phyloP scores from a whole-genome alignment of 176 grass and related monocot genomes.

The Phyllostachys edulis region DNA sequence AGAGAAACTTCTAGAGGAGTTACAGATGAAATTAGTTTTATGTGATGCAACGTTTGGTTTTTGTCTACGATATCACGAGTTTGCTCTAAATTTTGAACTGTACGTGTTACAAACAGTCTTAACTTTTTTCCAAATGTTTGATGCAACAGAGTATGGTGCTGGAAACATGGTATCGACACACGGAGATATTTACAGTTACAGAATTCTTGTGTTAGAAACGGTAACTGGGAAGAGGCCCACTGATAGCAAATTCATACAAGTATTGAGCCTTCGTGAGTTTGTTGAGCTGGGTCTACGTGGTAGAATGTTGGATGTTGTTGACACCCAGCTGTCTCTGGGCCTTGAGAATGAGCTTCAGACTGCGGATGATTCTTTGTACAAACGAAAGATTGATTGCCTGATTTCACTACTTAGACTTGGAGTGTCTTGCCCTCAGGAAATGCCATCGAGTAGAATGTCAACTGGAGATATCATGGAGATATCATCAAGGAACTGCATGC shows the following conservation, averaged over 20 bases:
- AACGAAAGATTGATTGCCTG: background rate
- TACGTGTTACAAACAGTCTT: background rate
- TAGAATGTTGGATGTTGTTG: constrained; percentile 2
- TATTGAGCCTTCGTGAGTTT: too few relatives aligned
- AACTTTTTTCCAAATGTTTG: too few relatives aligned
- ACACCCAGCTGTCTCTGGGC: background rate
- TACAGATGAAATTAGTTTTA: background rate
- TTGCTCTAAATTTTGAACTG: background rate
- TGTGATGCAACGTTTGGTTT: background rate
- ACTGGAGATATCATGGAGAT: too few relatives aligned
- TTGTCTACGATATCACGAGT: background rate
- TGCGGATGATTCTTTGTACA: background rate
- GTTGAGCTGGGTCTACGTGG: background rate
- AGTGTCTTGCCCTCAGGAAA: background rate
- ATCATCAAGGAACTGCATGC: background rate
- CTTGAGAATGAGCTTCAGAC: background rate
- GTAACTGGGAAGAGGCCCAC: too few relatives aligned
- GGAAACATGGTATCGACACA: too few relatives aligned
- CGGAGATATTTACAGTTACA: too few relatives aligned
- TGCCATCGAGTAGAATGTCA: background rate
- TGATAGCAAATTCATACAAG: too few relatives aligned
- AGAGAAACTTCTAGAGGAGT: background rate
- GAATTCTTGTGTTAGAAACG: too few relatives aligned
- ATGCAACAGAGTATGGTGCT: too few relatives aligned
- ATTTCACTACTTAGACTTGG: constrained; percentile 9